phyloP scores from a whole-genome alignment of 2,329 filamentous ascomycete species.

The Aspergillus sp. region DNA sequence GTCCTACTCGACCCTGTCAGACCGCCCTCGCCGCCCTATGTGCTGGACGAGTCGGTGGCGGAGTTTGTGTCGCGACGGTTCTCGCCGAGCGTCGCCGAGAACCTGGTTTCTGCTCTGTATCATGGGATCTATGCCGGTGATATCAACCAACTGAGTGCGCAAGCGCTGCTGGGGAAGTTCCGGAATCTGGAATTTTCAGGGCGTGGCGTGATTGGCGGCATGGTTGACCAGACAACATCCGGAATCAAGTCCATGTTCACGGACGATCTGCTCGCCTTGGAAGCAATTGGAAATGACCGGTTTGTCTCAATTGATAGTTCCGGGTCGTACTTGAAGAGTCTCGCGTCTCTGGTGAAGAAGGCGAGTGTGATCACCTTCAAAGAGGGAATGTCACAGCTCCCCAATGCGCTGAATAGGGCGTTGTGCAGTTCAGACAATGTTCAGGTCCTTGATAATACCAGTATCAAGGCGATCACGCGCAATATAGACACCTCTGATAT shows the following conservation, averaged over 20 bases:
- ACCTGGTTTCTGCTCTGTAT: slow-evolving; percentile 69
- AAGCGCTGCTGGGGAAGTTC: slow-evolving; percentile 55
- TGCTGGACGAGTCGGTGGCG: slow-evolving; percentile 68
- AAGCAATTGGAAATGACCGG: slow-evolving; percentile 4
- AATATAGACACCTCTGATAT: slow-evolving; percentile 19
- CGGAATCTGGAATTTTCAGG: slow-evolving; percentile 46
- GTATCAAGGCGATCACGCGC: slow-evolving; percentile 48
- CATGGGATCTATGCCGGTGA: slow-evolving; percentile 95
- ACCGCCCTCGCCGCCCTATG: slow-evolving; percentile 24
- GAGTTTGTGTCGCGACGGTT: slow-evolving; percentile 60
- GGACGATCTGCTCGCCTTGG: slow-evolving; percentile 29
- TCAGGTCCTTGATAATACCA: slow-evolving; percentile 50
- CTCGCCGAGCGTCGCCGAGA: slow-evolving; percentile 60
- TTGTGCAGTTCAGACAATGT: slow-evolving; percentile 59
- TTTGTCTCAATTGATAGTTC: slow-evolving; percentile 10
- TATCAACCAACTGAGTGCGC: slow-evolving; percentile 73
- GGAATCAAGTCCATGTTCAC: slow-evolving; percentile 13
- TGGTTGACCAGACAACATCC: slow-evolving; percentile 10
- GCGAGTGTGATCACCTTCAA: slow-evolving; percentile 43
- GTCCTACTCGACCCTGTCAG: slow-evolving; percentile 31
- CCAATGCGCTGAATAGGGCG: slow-evolving; percentile 51
- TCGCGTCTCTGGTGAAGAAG: slow-evolving; percentile 15
- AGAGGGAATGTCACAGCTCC: slow-evolving; percentile 63
- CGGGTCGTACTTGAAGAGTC: slow-evolving; percentile 12
- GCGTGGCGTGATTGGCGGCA: slow-evolving; percentile 15